Evolutionary conservation across 768 basidiomycete genomes (phyloP).

Genomic region (Arthromyces matolae): DNA sequence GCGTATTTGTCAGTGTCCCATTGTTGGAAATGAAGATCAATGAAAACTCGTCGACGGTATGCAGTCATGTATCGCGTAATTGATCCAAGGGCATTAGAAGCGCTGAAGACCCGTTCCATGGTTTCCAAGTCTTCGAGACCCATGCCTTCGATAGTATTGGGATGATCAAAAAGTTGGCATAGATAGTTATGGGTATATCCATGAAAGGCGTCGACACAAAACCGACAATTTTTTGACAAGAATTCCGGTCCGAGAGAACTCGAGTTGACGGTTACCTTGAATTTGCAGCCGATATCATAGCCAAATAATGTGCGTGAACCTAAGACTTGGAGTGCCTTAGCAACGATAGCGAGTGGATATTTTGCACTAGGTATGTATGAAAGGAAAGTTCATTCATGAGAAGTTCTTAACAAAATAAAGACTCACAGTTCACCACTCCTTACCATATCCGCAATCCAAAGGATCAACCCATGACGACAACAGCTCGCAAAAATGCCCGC

Average conservation of each 20-base stretch:
- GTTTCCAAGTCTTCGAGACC: too few relatives aligned
- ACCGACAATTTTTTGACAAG: background rate
- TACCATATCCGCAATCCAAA: slow-evolving; percentile 30
- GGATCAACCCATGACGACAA: slow-evolving; percentile 32
- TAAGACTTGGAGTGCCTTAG: slow-evolving; percentile 21
- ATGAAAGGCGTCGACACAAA: background rate
- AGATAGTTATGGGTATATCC: background rate
- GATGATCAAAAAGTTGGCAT: slow-evolving; percentile 31
- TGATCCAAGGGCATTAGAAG: slow-evolving; percentile 25
- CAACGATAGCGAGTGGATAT: slow-evolving; percentile 23
- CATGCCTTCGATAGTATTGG: slow-evolving; percentile 21
- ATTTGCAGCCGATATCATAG: slow-evolving; percentile 30
- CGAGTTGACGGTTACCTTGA: too few relatives aligned
- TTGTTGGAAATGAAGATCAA: slow-evolving; percentile 29
- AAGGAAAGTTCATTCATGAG: background rate
- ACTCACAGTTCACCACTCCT: slow-evolving; percentile 36
- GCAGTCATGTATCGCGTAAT: slow-evolving; percentile 6
- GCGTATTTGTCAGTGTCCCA: slow-evolving; percentile 11
- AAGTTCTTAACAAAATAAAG: slow-evolving; percentile 16
- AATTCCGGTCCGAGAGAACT: slow-evolving; percentile 16
- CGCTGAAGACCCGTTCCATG: slow-evolving; percentile 27
- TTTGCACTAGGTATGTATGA: slow-evolving; percentile 17
- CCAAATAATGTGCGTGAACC: slow-evolving; percentile 8
- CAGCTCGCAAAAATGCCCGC: background rate
- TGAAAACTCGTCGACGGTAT: slow-evolving; percentile 25